A percentile compares a stretch with the other conserved stretches of the same genome.
phyloP scores from a whole-genome alignment of 805 yeast species.

The Cyberlindnera americana region DNA sequence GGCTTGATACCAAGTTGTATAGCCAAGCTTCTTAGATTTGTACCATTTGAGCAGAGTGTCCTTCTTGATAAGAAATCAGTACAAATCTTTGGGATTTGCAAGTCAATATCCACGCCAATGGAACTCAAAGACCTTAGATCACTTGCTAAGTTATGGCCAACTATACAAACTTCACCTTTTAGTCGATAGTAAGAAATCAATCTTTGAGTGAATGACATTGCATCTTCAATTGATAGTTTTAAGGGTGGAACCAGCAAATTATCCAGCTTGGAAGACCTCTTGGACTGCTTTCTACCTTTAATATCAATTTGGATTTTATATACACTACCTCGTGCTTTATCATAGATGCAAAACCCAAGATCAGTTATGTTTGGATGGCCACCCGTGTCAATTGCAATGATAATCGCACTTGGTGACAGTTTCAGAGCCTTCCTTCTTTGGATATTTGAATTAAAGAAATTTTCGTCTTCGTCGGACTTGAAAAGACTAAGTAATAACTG shows the following conservation, averaged over 20 bases:
- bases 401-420: constrained; percentile 8
- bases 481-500: constrained; percentile 1
- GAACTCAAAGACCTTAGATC: constrained; percentile 8
- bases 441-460: constrained; percentile 1
- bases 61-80: constrained; percentile 8
- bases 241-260: constrained; percentile 10
- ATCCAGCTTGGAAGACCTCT: background rate
- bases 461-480: constrained; percentile 5
- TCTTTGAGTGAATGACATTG: background rate
- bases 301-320: constrained; percentile 17
- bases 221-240: background rate
- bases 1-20: constrained; percentile 3
- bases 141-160: constrained; percentile 17
- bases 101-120: constrained; percentile 3
- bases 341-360: constrained; percentile 16
- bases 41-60: background rate
- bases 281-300: constrained; percentile 7
- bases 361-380: constrained; percentile 10
- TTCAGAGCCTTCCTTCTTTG: background rate
- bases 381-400: constrained; percentile 15
- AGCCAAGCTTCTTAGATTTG: constrained; percentile 9
- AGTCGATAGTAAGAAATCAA: too few species aligned
- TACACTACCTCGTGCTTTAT: constrained; percentile 6
- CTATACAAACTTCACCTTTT: constrained; percentile 10
- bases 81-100: constrained; percentile 6